Evolutionary conservation across 2,329 filamentous ascomycete species (phyloP), one percentile per base, ranked within the genome.

Genomic region (Phaeosphaeria sp.): DNA sequence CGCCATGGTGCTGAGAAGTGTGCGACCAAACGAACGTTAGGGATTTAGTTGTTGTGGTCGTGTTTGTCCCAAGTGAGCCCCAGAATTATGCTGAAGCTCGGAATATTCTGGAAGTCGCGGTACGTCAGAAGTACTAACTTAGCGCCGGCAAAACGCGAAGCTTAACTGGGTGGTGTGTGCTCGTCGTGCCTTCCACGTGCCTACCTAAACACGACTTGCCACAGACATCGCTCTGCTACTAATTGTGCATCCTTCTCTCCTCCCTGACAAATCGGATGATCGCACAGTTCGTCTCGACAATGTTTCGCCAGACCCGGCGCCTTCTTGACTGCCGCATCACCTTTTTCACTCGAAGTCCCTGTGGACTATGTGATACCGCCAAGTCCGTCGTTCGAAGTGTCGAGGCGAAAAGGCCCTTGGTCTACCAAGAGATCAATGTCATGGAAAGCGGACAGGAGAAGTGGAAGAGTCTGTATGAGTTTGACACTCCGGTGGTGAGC

Each of bases 381-480:
- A 91, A 89, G 71, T 80, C 81, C 6, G 88, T 89, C 2, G 81
- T 94, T 22, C 88, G 87, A 2, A 80, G 86, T 9, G 89, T 93
- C 8, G 89, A 86, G 84, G 85, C 90, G 56, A 76, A 79, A 25
- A 81, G 88, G 24, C 88, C 88, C 0, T 92, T 93, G 75, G 83
- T 83, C 18, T 92, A 87, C 75, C 80, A 82, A 7, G 89, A 93
- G 74, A 81, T 91, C 59, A 84, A 93, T 71, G 86, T 93, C 49
- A 86, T 91, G 78, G 83, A 84, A 49, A 81, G 84, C 0, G 84
- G 87, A 24, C 83, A 84, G 17, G 84, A 86, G 60, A 78, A 81
- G 22, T 94, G 91, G 91, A 87, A 86, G 68, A 83, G 88, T 49
- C 71, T 92, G 1, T 94, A 94, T 72, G 91, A 93, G 56, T 91